Evolutionary conservation across 495 filamentous ascomycete species (phyloP), one percentile per base, ranked within the genome.

Genomic region (Talaromyces stipitatus): DNA sequence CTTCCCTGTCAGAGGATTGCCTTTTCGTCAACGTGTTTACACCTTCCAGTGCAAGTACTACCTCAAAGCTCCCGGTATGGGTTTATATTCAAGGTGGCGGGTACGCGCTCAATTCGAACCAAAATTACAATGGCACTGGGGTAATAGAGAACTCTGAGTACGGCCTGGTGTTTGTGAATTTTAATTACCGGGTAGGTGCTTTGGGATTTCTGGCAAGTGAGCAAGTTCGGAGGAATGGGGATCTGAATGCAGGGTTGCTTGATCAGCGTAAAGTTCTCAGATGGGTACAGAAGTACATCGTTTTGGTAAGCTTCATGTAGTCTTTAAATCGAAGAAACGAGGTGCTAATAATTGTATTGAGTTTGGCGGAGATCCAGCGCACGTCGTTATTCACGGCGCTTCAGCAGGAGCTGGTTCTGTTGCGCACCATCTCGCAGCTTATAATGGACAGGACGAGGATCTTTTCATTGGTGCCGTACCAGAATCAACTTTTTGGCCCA

Each of bases 101-200:
- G 24, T 90, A 87, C 61, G 81, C 78, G 3, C 50, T 62, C 2
- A 77, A 84, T 62, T 68, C 77, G 50, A 88, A 88, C 64, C 72
- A 78, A 1, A 87, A 89, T 67, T 82, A 77, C 67, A 82, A 90
- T 60, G 85, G 82, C 2, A 80, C 72, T 5, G 67, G 72, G 6
- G 76, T 89, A 0, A 75, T 90, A 3, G 46, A 73, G 43, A 74
- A 77, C 28, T 82, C 81, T 0, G 76, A 72, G 1, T 59, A 66
- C 24, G 60, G 62, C 8, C 78, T 90, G 46, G 72, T 92, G 6
- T 72, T 89, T 32, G 82, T 92, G 6, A 85, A 81, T 58, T 83
- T 90, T 70, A 91, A 90, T 61, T 90, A 90, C 61, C 82, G 88
- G 1, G 84, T 90, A n/a, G 86, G 87, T 0, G 70, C 82, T 0